Evolutionary conservation across 116 monocot species (phyloP).

Genomic region (Phalaenopsis hybrid): DNA sequence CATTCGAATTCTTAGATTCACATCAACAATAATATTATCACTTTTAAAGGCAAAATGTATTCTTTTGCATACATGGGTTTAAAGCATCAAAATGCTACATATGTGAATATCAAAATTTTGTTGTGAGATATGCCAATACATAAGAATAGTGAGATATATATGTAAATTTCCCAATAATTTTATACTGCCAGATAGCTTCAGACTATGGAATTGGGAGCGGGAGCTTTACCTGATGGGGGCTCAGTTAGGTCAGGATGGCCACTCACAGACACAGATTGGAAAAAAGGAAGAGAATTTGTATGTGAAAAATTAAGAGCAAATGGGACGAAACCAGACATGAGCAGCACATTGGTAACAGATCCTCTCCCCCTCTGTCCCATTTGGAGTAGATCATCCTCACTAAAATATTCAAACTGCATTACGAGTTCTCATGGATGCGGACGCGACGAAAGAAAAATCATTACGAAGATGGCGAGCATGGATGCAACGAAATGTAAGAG

Average conservation of each 20-base stretch:
- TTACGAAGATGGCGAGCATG: not conserved
- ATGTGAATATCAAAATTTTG: too few relatives aligned
- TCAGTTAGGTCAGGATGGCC: not conserved
- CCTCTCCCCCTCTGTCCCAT: not conserved
- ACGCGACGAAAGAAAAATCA: not conserved
- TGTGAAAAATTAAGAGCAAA: not conserved
- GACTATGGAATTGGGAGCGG: not conserved
- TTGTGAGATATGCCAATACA: too few relatives aligned
- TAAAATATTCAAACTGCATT: not conserved
- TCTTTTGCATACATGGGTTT: too few relatives aligned
- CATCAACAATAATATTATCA: too few relatives aligned
- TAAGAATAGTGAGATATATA: too few relatives aligned
- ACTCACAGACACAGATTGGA: not conserved
- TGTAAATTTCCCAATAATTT: not conserved
- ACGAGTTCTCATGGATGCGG: too few relatives aligned
- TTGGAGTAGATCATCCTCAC: not conserved
- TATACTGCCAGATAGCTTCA: not conserved
- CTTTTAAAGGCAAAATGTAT: too few relatives aligned
- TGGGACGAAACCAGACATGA: not conserved
- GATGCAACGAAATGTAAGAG: conserved; percentile 28
- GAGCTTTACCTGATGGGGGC: not conserved
- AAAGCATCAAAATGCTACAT: too few relatives aligned
- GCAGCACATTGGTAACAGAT: not conserved
- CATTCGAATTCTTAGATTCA: too few relatives aligned
- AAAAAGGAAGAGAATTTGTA: not conserved